Conservation (phyloP, 805 yeast genomes). For the Zygosaccharomyces gambellarensis region DNA sequence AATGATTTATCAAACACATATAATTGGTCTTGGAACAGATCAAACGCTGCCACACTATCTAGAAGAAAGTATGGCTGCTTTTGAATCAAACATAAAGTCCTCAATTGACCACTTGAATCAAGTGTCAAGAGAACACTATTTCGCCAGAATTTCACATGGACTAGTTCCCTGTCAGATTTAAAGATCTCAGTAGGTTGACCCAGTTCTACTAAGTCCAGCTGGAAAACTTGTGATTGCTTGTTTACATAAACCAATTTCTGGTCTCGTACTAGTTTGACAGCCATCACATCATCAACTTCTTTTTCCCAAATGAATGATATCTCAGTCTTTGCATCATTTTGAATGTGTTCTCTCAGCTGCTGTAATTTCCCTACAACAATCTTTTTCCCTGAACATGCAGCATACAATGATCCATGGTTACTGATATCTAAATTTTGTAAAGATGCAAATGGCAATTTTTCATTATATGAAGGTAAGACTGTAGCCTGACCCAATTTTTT, state of each 20-base stretch:
- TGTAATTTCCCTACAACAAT: conserved; percentile 37
- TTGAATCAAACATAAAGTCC: conserved; percentile 1
- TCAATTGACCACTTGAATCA: conserved; percentile 7
- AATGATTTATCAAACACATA: conserved; percentile 3
- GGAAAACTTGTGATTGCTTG: conserved; percentile 20
- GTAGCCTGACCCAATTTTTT: conserved; percentile 34
- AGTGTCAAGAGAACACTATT: conserved; percentile 7
- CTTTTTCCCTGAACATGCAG: conserved; percentile 37
- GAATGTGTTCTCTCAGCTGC: conserved; percentile 31
- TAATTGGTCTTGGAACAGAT: conserved; percentile 9
- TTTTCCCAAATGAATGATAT: conserved; percentile 15
- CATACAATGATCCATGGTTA: conserved; percentile 31
- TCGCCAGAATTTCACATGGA: conserved; percentile 3
- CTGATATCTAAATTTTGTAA: conserved; percentile 38
- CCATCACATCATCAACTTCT: conserved; percentile 25
- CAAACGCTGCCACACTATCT: conserved; percentile 16
- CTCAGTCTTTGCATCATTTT: conserved; percentile 16
- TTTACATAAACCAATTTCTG: conserved; percentile 33
- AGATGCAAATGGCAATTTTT: conserved; percentile 35
- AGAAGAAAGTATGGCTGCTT: not conserved
- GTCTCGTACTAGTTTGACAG: conserved; percentile 32
- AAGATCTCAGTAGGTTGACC: conserved; percentile 2
- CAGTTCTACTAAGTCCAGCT: conserved; percentile 9
- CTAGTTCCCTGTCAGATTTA: conserved; percentile 2
- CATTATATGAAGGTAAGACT: conserved; percentile 37